Evolutionary conservation across 139 green algal genomes (phyloP).

Genomic region (Tetradesmus obliquus): DNA sequence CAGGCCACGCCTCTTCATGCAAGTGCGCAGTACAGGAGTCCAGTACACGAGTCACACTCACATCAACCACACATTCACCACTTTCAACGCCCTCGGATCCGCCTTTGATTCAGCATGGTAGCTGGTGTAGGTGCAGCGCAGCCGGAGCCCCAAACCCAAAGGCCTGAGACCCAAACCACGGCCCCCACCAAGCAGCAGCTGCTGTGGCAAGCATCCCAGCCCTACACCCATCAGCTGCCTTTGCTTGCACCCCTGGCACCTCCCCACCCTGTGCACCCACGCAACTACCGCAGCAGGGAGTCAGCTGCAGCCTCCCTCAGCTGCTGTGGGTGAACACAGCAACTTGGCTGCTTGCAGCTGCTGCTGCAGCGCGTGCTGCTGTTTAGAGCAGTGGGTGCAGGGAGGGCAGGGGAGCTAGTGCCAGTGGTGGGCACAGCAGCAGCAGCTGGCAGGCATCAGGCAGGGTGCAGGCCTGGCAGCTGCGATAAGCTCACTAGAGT

Average conservation of each 20-base stretch:
- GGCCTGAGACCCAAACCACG: neutral
- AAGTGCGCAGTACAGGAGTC: no score
- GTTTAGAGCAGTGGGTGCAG: neutral
- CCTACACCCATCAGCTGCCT: neutral
- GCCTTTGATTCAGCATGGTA: constrained; percentile 53
- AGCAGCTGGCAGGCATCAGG: constrained; percentile 10
- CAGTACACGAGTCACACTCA: no score
- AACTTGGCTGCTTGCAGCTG: constrained; percentile 8
- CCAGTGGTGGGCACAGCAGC: constrained; percentile 5
- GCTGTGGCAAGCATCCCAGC: constrained; percentile 4
- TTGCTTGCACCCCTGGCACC: neutral
- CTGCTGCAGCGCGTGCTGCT: neutral
- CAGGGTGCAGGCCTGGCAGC: neutral
- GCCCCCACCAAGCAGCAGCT: neutral
- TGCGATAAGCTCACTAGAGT: constrained; percentile 55
- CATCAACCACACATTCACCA: neutral
- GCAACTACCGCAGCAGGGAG: neutral
- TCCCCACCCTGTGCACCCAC: neutral
- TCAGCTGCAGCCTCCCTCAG: constrained; percentile 20
- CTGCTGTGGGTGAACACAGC: neutral
- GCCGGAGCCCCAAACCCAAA: neutral
- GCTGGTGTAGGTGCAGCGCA: constrained; percentile 1
- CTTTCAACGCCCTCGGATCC: constrained; percentile 48
- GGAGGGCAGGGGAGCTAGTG: neutral
- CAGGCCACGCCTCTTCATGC: no score